Evolutionary conservation across 2,329 filamentous ascomycete genomes (phyloP), one percentile per base, ranked within the genome.

Genomic region (Ophiostoma sp.): DNA sequence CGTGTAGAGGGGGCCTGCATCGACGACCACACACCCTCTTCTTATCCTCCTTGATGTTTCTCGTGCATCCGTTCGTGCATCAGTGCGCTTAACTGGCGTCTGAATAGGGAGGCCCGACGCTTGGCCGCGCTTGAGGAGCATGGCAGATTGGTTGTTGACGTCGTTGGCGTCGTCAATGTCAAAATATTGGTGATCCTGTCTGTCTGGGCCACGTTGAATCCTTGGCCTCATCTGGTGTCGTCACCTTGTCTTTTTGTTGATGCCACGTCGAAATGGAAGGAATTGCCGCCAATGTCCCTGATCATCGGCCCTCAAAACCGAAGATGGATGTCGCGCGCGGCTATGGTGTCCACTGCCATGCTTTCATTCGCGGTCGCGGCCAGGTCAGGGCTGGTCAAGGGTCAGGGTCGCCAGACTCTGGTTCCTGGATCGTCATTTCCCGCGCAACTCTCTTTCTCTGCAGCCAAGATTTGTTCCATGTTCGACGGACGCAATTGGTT

Each of bases 271-370:
- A 31, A 33, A 31, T 59, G 55, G 28, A 36, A 45, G 61, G 39
- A 45, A 15, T 28, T 66, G n/a, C 36, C 61, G 61, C 36, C 42
- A 39, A 66, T 66, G 17, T 61, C 19, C 17, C n/a, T 19, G 19
- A 17, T 11, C 25, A 61, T 33, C 55, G 11, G 57, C 57, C 61
- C 22, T 33, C 28, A 19, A 19, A 22, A 36, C 57, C 9, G 19
- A 61, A 42, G 22, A 66, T 42, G 36, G 33, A 45, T 28, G 59
- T 64, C 59, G 33, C 59, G 59, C 33, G 59, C 59, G 59, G 59
- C 59, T 64, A 64, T 7, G 19, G 59, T 64, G 59, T 25, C 59
- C 33, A 64, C 55, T 59, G 50, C 50, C 50, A 55, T 55, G 50
- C 50, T n/a, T 55, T 12, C 50, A 25, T 25, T 25, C 22, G n/a